These are phyloP conservation scores for Carex scoparia DNA, from an alignment of 176 grass and related monocot species.

Conservation along the genomic window DNA sequence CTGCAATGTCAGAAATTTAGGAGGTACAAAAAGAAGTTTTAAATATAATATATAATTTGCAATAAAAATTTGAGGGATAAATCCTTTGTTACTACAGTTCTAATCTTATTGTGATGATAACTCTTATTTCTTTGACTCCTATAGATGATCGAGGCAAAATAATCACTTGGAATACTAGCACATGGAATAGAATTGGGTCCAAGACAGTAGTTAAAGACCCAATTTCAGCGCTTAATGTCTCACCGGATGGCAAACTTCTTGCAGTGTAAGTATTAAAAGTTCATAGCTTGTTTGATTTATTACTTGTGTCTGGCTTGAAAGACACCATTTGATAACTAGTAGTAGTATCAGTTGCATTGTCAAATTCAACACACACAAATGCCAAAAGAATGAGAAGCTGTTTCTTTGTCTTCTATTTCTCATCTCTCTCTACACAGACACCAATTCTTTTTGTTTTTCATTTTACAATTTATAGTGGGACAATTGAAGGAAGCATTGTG, in stretches of 20 bases:
- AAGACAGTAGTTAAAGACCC: conserved; percentile 76
- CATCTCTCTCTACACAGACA: neutral
- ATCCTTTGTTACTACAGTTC: neutral
- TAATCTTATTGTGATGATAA: neutral
- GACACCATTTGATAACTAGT: neutral
- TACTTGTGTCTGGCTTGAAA: neutral
- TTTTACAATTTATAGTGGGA: conserved; percentile 51
- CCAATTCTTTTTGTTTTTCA: conserved; percentile 18
- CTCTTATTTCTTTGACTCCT: conserved; percentile 18
- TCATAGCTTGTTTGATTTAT: neutral
- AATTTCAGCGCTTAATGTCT: conserved; percentile 84
- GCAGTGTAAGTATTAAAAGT: conserved; percentile 49
- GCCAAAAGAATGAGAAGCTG: neutral
- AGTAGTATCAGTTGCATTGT: neutral
- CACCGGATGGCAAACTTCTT: conserved; percentile 56
- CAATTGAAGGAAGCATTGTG: conserved; percentile 61
- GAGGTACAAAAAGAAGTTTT: neutral
- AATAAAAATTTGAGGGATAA: neutral
- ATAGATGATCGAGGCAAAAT: conserved; percentile 78
- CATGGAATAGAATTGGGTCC: conserved; percentile 66
- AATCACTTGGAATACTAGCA: conserved; percentile 80
- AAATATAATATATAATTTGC: too few species aligned
- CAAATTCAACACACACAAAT: neutral
- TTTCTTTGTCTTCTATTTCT: neutral
- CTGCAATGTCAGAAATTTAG: neutral